Percentiles rank a stretch among this genome's conserved stretches.
Conservation (phyloP, 2,329 filamentous ascomycete species). For the Verruconis gallopava region DNA sequence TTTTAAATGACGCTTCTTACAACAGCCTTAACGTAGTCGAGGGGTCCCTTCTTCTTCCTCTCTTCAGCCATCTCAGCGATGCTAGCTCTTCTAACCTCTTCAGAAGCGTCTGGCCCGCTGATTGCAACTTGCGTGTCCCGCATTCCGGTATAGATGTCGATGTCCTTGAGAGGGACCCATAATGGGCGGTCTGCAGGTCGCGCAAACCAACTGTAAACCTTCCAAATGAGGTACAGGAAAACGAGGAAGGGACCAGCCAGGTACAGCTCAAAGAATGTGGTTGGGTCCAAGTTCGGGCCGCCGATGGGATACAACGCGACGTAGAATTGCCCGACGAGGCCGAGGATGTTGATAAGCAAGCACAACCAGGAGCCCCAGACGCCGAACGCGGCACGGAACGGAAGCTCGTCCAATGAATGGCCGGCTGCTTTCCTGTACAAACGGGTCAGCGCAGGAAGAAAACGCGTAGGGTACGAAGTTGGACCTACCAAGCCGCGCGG, state of each 20-base stretch:
- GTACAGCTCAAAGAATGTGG: constrained; percentile 9
- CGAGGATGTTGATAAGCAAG: constrained; percentile 25
- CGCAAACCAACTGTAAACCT: constrained; percentile 13
- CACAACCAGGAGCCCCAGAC: constrained; percentile 29
- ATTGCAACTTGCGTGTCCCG: constrained; percentile 16
- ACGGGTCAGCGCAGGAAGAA: too few relatives aligned
- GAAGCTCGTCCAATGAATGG: constrained; percentile 30
- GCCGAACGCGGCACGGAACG: constrained; percentile 29
- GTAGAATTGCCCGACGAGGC: constrained; percentile 31
- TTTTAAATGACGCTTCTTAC: constrained; percentile 7
- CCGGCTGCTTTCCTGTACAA: constrained; percentile 14
- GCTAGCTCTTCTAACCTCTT: constrained; percentile 19
- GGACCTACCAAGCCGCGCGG: constrained; percentile 37
- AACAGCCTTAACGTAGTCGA: constrained; percentile 5
- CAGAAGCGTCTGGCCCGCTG: constrained; percentile 17
- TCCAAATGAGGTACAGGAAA: constrained; percentile 9
- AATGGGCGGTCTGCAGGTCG: constrained; percentile 19
- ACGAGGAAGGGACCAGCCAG: constrained; percentile 8
- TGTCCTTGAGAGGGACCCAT: constrained; percentile 20
- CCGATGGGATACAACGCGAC: constrained; percentile 14
- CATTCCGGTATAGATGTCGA: constrained; percentile 27
- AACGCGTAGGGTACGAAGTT: too few relatives aligned
- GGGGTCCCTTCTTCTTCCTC: constrained; percentile 16
- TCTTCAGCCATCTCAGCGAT: constrained; percentile 19
- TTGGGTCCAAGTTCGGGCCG: constrained; percentile 1